phyloP scores from a whole-genome alignment of 164 flowering plant genomes.

The Vitis rupestris region DNA sequence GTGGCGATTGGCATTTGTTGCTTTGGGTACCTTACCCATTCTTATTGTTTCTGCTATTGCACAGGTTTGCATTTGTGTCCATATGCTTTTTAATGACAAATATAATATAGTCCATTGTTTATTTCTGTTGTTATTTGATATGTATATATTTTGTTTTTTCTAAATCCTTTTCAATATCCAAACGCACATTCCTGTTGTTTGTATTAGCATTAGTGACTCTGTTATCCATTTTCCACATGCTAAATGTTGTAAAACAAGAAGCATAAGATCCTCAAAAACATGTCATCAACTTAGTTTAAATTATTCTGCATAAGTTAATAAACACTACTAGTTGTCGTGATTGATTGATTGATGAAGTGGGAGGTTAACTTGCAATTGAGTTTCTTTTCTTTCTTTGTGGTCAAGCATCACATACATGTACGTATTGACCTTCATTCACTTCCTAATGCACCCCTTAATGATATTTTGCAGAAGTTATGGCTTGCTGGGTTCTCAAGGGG shows the following conservation, averaged over 20 bases:
- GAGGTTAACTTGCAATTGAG: too few species aligned
- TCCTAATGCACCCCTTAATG: background rate
- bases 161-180: background rate
- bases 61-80: constrained; percentile 54
- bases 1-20: constrained; percentile 93
- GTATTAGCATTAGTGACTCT: background rate
- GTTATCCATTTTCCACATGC: background rate
- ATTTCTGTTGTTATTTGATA: background rate
- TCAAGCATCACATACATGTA: background rate
- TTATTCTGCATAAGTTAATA: background rate
- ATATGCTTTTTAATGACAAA: too few species aligned
- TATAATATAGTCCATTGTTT: too few species aligned
- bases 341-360: too few species aligned
- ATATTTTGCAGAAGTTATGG: constrained; percentile 82
- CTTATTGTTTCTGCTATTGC: constrained; percentile 85
- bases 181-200: background rate
- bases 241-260: too few species aligned
- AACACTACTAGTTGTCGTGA: background rate
- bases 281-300: background rate
- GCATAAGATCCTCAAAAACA: too few species aligned
- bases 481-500: constrained; percentile 98
- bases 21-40: constrained; percentile 89
- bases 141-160: too few species aligned
- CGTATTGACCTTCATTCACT: background rate
- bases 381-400: too few species aligned